Base-by-base conservation (phyloP, 371 early-diverging fungal species). In the Lichtheimia hyalospora region DNA sequence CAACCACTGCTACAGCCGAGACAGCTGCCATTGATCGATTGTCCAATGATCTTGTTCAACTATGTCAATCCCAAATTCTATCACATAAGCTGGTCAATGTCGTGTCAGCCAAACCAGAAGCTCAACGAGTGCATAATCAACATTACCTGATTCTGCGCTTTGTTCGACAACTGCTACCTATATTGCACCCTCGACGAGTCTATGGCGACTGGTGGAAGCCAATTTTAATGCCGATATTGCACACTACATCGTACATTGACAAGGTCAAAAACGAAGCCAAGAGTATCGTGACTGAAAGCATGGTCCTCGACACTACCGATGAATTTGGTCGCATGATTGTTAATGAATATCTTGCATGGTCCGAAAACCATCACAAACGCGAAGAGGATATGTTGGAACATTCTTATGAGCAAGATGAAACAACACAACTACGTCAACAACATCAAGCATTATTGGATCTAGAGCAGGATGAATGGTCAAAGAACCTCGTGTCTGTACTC, bases 391-490 rank as follows among this genome's bases (percentile, higher is more conserved):
- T 53, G 5, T n/a, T 56, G 52, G 62, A 70, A 14, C 48, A 63
- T 5, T 4, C 57, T 7, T 43, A 23, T 42, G 65, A 62, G 23
- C 55, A 52, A 4, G 61, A 70, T 21, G 60, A 63, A 28, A 64
- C 62, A 0, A 62, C 51, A 1, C 60, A 60, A 5, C 57, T 70
- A 21, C 50, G 58, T 21, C 46, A 56, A 21, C 69, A 69, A 39
- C 73, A 73, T 41, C 74, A 70, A 16, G 68, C 69, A 0, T 54
- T 81, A 23, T 58, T 77, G 34, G 75, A 75, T 53, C 50, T 77
- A 5, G 81, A 75, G 34, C 73, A 77, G 39, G 74, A 75, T 42
- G 75, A 75, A 49, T 81, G 77, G 81, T 77, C 75, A 13, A 76
- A 66, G 44, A 75, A 75, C 25, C 53, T 77, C 15, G 66, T 64